These are phyloP conservation scores for Mucuna pruriens DNA, from an alignment of 306 rosid species.

Conservation along the genomic window DNA sequence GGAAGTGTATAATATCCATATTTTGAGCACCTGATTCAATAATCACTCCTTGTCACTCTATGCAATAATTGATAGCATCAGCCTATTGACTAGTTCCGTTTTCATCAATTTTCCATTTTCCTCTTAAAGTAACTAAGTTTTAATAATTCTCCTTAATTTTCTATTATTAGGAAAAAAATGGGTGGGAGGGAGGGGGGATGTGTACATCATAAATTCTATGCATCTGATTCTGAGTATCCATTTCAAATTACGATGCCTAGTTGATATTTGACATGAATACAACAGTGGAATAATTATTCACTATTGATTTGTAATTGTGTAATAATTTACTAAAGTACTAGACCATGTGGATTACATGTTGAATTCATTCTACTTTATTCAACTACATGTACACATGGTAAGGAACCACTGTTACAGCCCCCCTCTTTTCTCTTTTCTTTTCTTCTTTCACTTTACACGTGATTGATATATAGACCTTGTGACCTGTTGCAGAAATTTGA, in stretches of 20 bases:
- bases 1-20: neutral
- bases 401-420: neutral
- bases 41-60: constrained; percentile 15
- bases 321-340: neutral
- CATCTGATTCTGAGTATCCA: neutral
- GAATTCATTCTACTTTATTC: constrained; percentile 23
- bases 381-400: constrained; percentile 7
- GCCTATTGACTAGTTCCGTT: neutral
- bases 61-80: constrained; percentile 20
- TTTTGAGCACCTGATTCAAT: constrained; percentile 1
- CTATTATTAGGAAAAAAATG: too few relatives aligned
- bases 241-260: constrained; percentile 12
- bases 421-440: neutral
- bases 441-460: constrained; percentile 12
- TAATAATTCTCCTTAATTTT: constrained; percentile 4
- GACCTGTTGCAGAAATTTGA: constrained; percentile 70
- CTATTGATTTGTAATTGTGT: neutral
- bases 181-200: neutral
- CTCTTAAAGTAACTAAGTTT: constrained; percentile 16
- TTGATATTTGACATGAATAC: neutral
- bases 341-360: neutral
- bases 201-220: neutral
- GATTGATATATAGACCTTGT: constrained; percentile 31
- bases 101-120: constrained; percentile 1
- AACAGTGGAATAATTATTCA: neutral